Evolutionary conservation across 208 protist species (phyloP), one percentile per base, ranked within the genome.

Genomic region (Paratrypanosoma confusum): DNA sequence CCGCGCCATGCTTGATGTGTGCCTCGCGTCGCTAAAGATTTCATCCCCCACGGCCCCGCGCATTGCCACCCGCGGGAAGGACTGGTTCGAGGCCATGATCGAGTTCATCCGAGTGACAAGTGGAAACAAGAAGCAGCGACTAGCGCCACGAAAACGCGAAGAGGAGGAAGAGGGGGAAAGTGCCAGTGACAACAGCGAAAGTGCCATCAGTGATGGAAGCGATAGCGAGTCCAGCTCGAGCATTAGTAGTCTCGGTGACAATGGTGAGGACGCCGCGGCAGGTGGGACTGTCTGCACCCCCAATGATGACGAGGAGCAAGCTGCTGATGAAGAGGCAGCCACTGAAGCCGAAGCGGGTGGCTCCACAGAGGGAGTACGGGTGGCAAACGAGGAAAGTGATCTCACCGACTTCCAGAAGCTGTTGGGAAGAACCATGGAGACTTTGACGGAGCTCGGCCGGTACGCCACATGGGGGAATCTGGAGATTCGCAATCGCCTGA

Each of bases 401-500:
- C 36, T 40, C 36, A 7, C n/a, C 8, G 13, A 8, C 20, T 10
- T 22, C 13, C 13, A 16, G 36, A 40, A 40, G 36, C 13, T 21
- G 36, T 40, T 16, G 29, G n/a, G n/a, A 34, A 34, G 11, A 34
- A 84, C 83, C 0, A 67, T 92, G 65, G 56, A 74, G 22, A 44
- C 42, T 22, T 49, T 92, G 5, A 41, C 70, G 2, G 67, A 57
- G 26, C 71, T 89, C 8, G 71, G 76, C 14, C 51, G 60, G 3
- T 36, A 79, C 28, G 76, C 79, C 3, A 66, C 79, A 17, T 93
- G 83, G 80, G 76, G 76, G 11, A 93, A 93, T 60, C 18, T 89
- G n/a, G 65, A 75, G 18, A 41, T 81, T 23, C 23, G 40, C 0
- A 74, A 93, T 54, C 79, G 83, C 1, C 57, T 93, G 7, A 81